A percentile compares a stretch with the other conserved stretches of the same genome.
Conservation (phyloP, 768 basidiomycete species). For the Tricholoma saponaceum region DNA sequence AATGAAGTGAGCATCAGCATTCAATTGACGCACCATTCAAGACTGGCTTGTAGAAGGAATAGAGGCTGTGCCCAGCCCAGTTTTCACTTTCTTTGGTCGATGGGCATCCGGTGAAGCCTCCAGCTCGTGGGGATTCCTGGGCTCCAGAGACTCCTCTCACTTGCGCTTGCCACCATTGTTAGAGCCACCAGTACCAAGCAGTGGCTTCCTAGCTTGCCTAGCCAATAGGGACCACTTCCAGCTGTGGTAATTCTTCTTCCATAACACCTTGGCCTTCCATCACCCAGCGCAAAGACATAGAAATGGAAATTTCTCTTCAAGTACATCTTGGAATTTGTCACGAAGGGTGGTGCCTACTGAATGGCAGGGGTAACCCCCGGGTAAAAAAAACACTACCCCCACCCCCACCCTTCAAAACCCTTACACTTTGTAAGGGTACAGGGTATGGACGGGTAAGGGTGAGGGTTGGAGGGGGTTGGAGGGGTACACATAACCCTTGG, state of each 20-base stretch:
- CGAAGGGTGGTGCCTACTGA: background rate
- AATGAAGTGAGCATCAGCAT: background rate
- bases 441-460: no score
- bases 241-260: slow-evolving; percentile 1
- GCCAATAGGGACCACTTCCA: background rate
- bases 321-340: background rate
- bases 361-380: no score
- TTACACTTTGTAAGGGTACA: no score
- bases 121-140: background rate
- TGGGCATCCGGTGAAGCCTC: background rate
- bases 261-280: background rate
- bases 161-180: background rate
- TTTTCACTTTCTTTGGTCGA: background rate
- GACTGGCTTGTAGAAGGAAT: background rate
- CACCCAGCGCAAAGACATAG: background rate
- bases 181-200: background rate
- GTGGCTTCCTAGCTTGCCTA: background rate
- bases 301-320: background rate
- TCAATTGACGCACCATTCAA: background rate
- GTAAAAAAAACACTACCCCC: no score
- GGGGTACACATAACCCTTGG: no score
- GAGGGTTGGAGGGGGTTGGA: no score
- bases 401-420: no score
- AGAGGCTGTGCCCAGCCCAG: background rate
- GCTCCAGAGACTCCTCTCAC: background rate